Evolutionary conservation across 306 rosid genomes (phyloP).

Genomic region (apple (Malus domestica)): DNA sequence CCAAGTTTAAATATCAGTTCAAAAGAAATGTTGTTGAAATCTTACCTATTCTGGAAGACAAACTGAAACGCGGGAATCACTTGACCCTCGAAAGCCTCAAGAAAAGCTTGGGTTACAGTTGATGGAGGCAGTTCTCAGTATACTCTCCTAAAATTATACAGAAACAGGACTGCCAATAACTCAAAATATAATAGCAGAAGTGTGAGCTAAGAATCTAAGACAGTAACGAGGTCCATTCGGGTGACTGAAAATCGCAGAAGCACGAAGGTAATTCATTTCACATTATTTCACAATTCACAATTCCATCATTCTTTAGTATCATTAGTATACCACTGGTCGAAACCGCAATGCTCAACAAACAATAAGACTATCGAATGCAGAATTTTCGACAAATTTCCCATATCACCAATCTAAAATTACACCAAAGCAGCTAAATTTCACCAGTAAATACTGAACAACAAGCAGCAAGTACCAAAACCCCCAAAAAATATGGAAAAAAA

Average conservation of each 20-base stretch:
- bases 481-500: not conserved
- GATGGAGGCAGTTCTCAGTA: not conserved
- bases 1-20: not conserved
- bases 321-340: conserved; percentile 4
- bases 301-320: not conserved
- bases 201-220: not conserved
- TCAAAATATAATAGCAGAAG: not conserved
- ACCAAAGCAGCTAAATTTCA: not conserved
- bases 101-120: not conserved
- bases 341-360: not conserved
- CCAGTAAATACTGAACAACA: conserved; percentile 2
- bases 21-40: not conserved
- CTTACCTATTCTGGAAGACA: not conserved
- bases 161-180: not conserved
- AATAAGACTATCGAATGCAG: conserved; percentile 1
- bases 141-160: not conserved
- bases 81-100: not conserved
- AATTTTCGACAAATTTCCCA: not conserved
- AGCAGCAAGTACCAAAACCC: not conserved
- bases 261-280: not conserved
- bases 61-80: not conserved
- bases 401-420: not conserved
- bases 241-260: not conserved
- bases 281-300: not conserved
- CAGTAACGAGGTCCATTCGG: not conserved